These are phyloP conservation scores for Haplosporangium sp. DNA, from an alignment of 371 early-diverging fungal species.

Conservation along the genomic window DNA sequence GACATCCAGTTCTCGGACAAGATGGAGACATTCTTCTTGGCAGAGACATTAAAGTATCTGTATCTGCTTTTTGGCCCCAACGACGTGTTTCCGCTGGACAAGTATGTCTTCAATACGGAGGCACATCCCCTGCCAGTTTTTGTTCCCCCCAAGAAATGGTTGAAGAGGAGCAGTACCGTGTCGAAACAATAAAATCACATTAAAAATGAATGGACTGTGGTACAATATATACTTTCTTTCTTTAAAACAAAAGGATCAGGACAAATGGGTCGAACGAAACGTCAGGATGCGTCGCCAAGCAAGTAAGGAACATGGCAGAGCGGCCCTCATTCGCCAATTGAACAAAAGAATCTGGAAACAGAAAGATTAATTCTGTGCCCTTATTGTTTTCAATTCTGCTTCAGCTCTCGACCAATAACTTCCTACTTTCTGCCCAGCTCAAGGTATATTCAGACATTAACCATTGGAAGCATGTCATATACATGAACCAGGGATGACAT, in stretches of 20 bases:
- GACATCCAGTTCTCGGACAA: constrained; percentile 64
- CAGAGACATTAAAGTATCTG: constrained; percentile 96
- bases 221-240: too few relatives aligned
- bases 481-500: too few relatives aligned
- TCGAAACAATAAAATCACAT: not conserved
- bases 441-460: not conserved
- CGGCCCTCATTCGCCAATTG: too few relatives aligned
- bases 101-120: constrained; percentile 91
- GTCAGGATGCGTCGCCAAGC: too few relatives aligned
- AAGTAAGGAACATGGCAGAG: too few relatives aligned
- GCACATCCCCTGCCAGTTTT: constrained; percentile 88
- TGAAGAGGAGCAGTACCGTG: not conserved
- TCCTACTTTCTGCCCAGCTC: constrained; percentile 23
- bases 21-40: constrained; percentile 87
- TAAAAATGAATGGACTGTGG: not conserved
- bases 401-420: constrained; percentile 21
- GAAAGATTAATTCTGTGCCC: too few relatives aligned
- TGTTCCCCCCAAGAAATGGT: constrained; percentile 40
- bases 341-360: too few relatives aligned
- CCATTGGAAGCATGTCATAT: not conserved
- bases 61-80: constrained; percentile 86
- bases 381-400: not conserved
- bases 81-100: constrained; percentile 77
- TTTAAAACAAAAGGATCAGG: too few relatives aligned
- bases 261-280: too few relatives aligned